These are phyloP conservation scores for Penicillium sp. DNA, from an alignment of 2,329 filamentous ascomycete genomes.

Conservation along the genomic window DNA sequence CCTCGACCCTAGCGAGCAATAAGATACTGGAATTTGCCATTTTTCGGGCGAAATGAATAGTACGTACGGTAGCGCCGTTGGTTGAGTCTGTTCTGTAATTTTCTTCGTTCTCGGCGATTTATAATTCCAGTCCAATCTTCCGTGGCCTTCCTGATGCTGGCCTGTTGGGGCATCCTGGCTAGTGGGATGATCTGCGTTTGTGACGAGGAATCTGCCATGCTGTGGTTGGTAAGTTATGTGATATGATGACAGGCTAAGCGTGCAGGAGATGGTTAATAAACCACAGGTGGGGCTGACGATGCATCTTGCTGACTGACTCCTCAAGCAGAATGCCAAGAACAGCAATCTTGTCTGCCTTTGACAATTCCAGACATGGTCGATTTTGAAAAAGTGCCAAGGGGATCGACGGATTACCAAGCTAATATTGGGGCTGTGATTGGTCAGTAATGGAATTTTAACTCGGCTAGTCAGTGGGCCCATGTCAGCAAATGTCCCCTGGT, in stretches of 20 bases:
- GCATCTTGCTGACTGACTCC: not conserved
- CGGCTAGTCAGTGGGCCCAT: not conserved
- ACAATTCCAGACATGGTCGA: not conserved
- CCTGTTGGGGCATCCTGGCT: conserved; percentile 12
- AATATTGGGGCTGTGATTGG: not conserved
- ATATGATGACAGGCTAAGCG: conserved; percentile 6
- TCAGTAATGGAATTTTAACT: not conserved
- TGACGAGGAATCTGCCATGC: not conserved
- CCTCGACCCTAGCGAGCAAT: not conserved
- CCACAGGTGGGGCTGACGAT: not conserved
- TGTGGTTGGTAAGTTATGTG: not conserved
- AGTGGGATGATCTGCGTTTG: conserved; percentile 10
- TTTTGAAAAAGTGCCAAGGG: not conserved
- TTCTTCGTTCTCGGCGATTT: conserved; percentile 26
- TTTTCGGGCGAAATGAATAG: not conserved
- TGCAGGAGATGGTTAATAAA: not conserved
- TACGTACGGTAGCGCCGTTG: conserved; percentile 27
- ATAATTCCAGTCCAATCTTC: conserved; percentile 32
- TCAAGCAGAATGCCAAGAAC: not conserved
- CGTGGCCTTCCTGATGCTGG: not conserved
- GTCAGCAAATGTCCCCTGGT: conserved; percentile 8
- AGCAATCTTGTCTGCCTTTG: not conserved
- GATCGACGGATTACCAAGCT: not conserved
- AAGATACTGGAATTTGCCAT: not conserved
- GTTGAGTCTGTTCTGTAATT: conserved; percentile 34